These are phyloP conservation scores for Macadamia tetraphylla DNA, from an alignment of 164 flowering plant genomes.

Conservation along the genomic window DNA sequence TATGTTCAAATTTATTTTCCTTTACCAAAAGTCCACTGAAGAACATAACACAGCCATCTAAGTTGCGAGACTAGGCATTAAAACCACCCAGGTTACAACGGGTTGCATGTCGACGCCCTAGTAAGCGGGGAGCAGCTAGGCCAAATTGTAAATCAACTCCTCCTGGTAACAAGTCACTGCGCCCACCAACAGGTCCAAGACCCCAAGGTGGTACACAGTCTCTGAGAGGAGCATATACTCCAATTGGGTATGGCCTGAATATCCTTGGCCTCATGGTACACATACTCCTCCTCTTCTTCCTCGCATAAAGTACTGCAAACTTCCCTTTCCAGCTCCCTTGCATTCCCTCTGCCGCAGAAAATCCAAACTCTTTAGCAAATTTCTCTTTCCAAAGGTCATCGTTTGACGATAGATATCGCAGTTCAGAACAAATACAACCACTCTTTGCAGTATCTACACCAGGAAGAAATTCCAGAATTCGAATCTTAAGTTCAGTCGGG, in stretches of 20 bases:
- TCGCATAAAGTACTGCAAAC: slow-evolving; percentile 30
- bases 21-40: neutral
- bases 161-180: slow-evolving; percentile 25
- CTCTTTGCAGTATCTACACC: slow-evolving; percentile 50
- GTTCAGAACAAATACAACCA: slow-evolving; percentile 49
- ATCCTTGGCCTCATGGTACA: too few relatives aligned
- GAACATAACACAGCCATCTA: neutral
- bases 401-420: slow-evolving; percentile 43
- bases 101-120: slow-evolving; percentile 1
- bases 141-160: slow-evolving; percentile 10
- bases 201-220: slow-evolving; percentile 12
- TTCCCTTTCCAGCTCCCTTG: slow-evolving; percentile 34
- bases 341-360: neutral
- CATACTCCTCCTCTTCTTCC: slow-evolving; percentile 18
- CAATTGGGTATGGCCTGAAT: too few relatives aligned
- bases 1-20: neutral
- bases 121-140: slow-evolving; percentile 3
- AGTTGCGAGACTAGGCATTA: neutral
- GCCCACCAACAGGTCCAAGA: slow-evolving; percentile 34
- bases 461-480: slow-evolving; percentile 51
- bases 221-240: neutral
- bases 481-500: slow-evolving; percentile 64
- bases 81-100: slow-evolving; percentile 26
- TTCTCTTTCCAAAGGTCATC: slow-evolving; percentile 67
- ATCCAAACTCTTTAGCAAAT: slow-evolving; percentile 46